Percentiles rank a stretch among this genome's conserved stretches.
phyloP scores from a whole-genome alignment of 1,284 basidiomycete species.

The Ceratobasidium theobromae region DNA sequence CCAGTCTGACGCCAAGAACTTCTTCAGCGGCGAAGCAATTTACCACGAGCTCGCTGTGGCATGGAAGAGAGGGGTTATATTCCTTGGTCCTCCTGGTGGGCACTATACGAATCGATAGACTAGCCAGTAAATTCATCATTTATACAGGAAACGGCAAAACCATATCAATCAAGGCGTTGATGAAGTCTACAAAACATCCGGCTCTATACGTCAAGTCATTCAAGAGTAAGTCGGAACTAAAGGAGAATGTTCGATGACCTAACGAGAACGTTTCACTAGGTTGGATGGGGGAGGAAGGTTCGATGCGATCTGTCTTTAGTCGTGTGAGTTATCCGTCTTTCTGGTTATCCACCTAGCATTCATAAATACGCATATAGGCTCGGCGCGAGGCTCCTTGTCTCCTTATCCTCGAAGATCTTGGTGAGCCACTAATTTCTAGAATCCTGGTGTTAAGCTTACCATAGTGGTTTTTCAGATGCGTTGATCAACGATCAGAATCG shows the following conservation, averaged over 20 bases:
- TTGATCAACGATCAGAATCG: conserved; percentile 57
- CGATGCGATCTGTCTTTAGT: conserved; percentile 63
- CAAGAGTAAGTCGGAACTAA: conserved; percentile 38
- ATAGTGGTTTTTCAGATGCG: not conserved
- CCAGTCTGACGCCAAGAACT: conserved; percentile 72
- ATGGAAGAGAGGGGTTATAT: conserved; percentile 63
- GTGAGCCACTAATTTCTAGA: conserved; percentile 60
- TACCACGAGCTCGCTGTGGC: conserved; percentile 74
- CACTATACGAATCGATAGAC: not conserved
- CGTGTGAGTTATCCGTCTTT: conserved; percentile 55
- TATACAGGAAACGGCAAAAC: conserved; percentile 77
- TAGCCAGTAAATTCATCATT: conserved; percentile 16
- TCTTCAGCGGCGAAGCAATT: conserved; percentile 68
- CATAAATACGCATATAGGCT: conserved; percentile 32
- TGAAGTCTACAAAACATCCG: conserved; percentile 46
- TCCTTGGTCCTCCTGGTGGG: conserved; percentile 63
- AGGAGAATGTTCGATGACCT: not conserved
- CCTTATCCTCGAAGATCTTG: conserved; percentile 77
- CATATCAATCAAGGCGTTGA: conserved; percentile 66
- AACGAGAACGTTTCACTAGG: conserved; percentile 43
- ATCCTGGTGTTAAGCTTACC: not conserved
- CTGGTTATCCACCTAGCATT: conserved; percentile 8
- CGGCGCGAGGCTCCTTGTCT: conserved; percentile 62
- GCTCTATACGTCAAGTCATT: conserved; percentile 73
- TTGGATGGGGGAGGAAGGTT: conserved; percentile 63